Percentiles rank a stretch among this genome's conserved stretches.
Evolutionary conservation across 169 alveolate species (phyloP).

Genomic region (Plasmodium gonderi): DNA sequence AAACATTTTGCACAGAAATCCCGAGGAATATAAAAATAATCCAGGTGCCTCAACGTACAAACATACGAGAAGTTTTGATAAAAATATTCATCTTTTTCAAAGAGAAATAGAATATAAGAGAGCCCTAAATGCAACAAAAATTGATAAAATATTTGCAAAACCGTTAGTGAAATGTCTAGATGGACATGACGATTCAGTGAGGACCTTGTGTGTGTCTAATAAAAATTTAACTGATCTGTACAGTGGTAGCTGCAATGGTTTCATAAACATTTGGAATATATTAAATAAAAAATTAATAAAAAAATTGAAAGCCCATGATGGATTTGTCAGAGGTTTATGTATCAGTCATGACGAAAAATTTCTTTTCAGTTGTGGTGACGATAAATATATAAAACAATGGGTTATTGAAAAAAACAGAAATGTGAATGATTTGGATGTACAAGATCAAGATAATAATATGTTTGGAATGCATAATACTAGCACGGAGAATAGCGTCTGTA

Average conservation of each 20-base stretch:
- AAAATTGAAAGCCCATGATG: conserved; percentile 93
- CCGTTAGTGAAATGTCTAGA: conserved; percentile 96
- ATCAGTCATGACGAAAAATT: conserved; percentile 82
- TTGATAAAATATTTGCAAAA: conserved; percentile 97
- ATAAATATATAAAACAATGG: conserved; percentile 89
- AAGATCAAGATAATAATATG: background rate
- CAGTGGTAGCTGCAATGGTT: conserved; percentile 98
- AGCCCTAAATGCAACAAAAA: conserved; percentile 97
- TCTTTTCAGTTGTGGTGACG: conserved; percentile 94
- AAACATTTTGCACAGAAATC: conserved; percentile 81
- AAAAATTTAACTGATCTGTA: conserved; percentile 85
- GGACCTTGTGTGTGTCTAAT: conserved; percentile 78
- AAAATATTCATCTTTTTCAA: conserved; percentile 54
- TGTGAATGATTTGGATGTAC: conserved; percentile 75
- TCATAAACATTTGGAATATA: conserved; percentile 95
- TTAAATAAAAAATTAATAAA: conserved; percentile 87
- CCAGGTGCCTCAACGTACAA: conserved; percentile 63
- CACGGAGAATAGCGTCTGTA: background rate
- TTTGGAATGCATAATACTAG: background rate
- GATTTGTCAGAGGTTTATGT: conserved; percentile 94
- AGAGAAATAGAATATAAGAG: conserved; percentile 94
- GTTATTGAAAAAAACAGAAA: conserved; percentile 71
- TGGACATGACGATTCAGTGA: conserved; percentile 97
- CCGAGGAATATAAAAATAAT: conserved; percentile 75
- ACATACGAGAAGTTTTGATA: conserved; percentile 67